Evolutionary conservation across 148 eudicot genomes (phyloP).

Genomic region (Camellia granthamiana): DNA sequence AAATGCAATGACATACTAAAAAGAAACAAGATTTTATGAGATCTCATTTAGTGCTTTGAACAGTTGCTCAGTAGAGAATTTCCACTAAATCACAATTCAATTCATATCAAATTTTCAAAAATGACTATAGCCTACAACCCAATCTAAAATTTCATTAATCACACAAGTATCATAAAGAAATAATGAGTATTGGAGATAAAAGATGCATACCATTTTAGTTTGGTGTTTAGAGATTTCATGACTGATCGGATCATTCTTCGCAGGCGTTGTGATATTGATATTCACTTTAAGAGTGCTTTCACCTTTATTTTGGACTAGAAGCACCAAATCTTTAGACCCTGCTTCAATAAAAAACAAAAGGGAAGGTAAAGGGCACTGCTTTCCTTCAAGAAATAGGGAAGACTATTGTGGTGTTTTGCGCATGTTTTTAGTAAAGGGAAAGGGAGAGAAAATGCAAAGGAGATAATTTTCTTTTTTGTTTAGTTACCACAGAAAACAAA

Average conservation of each 20-base stretch:
- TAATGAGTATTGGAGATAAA: neutral
- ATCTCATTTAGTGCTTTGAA: neutral
- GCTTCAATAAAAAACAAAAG: slow-evolving; percentile 22
- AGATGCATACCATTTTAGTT: slow-evolving; percentile 38
- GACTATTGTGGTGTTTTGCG: neutral
- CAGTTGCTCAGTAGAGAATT: neutral
- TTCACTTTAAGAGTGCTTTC: slow-evolving; percentile 47
- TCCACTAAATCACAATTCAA: neutral
- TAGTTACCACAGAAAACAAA: neutral
- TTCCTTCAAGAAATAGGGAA: slow-evolving; percentile 11
- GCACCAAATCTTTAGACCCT: slow-evolving; percentile 45
- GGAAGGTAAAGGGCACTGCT: slow-evolving; percentile 14
- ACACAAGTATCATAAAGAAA: neutral
- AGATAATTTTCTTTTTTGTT: neutral
- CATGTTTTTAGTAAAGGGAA: neutral
- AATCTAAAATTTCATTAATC: neutral
- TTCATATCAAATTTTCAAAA: neutral
- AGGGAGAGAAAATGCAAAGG: neutral
- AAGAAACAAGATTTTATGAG: neutral
- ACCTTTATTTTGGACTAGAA: slow-evolving; percentile 59
- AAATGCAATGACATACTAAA: neutral
- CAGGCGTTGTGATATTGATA: slow-evolving; percentile 27
- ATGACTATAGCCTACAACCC: neutral
- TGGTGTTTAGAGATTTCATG: slow-evolving; percentile 33
- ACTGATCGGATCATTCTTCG: slow-evolving; percentile 11